phyloP scores from a whole-genome alignment of 345 rosid species.

The Schrenkiella parvula region DNA sequence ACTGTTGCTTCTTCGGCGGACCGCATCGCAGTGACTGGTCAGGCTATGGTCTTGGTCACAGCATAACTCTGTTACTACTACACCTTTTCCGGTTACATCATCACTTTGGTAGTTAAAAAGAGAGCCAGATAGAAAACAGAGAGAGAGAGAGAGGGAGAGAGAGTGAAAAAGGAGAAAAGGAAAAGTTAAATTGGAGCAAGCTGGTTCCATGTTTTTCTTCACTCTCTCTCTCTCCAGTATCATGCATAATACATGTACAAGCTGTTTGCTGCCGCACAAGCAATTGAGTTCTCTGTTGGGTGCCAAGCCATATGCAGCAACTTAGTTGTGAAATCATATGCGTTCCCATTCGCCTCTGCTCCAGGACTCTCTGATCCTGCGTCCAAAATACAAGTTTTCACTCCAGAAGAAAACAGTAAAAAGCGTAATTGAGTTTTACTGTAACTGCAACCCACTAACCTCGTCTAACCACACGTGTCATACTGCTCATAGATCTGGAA shows the following conservation, averaged over 20 bases:
- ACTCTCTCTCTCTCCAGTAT: slow-evolving; percentile 20
- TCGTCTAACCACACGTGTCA: slow-evolving; percentile 91
- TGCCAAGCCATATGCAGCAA: slow-evolving; percentile 99
- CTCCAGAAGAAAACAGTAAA: background rate
- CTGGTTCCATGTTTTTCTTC: slow-evolving; percentile 16
- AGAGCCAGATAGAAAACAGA: background rate
- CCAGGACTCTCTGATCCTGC: slow-evolving; percentile 83
- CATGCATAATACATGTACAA: slow-evolving; percentile 98
- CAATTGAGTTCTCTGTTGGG: slow-evolving; percentile 89
- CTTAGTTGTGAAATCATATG: slow-evolving; percentile 83
- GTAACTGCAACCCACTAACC: slow-evolving; percentile 46
- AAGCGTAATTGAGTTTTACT: background rate
- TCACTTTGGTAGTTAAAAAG: slow-evolving; percentile 32
- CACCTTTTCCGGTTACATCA: slow-evolving; percentile 32
- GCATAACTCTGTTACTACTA: slow-evolving; percentile 27
- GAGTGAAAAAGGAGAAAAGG: background rate
- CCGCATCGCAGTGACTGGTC: slow-evolving; percentile 17
- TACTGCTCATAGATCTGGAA: slow-evolving; percentile 80
- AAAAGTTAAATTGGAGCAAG: slow-evolving; percentile 23
- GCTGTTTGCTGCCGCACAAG: slow-evolving; percentile 99
- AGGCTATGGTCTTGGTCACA: slow-evolving; percentile 26
- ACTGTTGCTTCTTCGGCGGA: slow-evolving; percentile 18
- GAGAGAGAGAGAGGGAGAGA: background rate
- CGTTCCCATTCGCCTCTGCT: slow-evolving; percentile 88
- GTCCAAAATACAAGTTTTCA: slow-evolving; percentile 18